Conservation (phyloP, 176 grass and related monocot species). For the Coix lacrymajobi region DNA sequence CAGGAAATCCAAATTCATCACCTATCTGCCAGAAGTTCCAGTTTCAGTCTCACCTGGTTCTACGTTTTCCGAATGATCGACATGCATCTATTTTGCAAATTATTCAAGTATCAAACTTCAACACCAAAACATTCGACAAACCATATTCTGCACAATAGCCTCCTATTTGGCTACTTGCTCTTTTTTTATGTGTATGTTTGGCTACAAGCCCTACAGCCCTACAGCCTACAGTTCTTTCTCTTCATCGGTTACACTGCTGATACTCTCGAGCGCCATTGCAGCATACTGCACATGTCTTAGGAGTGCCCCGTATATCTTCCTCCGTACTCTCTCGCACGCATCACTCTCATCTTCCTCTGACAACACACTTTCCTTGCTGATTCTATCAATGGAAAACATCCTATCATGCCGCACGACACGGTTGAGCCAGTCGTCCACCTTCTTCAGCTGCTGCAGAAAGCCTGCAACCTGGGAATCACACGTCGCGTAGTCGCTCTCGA, state of each 20-base stretch:
- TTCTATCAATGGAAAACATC: slow-evolving; percentile 29
- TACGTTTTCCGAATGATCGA: not conserved
- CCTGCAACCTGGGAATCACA: slow-evolving; percentile 48
- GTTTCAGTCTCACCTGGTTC: not conserved
- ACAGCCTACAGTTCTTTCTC: slow-evolving; percentile 40
- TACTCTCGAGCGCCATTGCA: slow-evolving; percentile 59
- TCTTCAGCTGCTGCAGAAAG: slow-evolving; percentile 76
- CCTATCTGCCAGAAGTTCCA: not conserved
- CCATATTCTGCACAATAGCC: not conserved
- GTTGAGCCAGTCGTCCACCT: slow-evolving; percentile 89
- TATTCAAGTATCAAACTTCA: not conserved
- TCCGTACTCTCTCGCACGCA: slow-evolving; percentile 65
- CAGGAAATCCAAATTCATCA: not conserved
- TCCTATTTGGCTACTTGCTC: not conserved
- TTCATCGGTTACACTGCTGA: slow-evolving; percentile 45
- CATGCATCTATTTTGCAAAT: not conserved
- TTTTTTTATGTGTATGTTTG: not conserved
- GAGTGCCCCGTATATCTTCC: slow-evolving; percentile 73
- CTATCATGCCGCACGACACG: slow-evolving; percentile 34
- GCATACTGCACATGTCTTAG: slow-evolving; percentile 64
- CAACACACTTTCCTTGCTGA: slow-evolving; percentile 32
- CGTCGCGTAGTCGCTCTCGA: slow-evolving; percentile 12
- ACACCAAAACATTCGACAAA: not conserved
- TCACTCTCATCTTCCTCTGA: slow-evolving; percentile 72
- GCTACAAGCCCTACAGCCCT: not conserved